Conservation (phyloP, 805 yeast genomes). For the Spathaspora gorwiae region DNA sequence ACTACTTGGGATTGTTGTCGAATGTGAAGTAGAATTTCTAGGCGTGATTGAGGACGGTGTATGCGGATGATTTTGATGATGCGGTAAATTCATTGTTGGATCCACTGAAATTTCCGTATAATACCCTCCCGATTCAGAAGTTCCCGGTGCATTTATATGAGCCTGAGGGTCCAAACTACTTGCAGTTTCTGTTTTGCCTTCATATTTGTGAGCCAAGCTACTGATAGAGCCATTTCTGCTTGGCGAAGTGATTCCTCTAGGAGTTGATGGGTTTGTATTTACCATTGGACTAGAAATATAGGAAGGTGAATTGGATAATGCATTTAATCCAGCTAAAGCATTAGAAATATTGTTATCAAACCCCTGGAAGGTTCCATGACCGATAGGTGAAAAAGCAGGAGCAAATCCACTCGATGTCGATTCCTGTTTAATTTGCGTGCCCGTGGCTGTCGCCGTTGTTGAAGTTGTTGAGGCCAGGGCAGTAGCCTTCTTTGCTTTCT, state of each 20-base stretch:
- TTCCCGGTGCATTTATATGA: conserved; percentile 6
- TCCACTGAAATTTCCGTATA: conserved; percentile 41
- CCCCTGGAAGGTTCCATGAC: conserved; percentile 35
- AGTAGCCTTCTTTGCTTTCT: conserved; percentile 6
- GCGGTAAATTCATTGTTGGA: conserved; percentile 44
- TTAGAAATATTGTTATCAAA: conserved; percentile 37
- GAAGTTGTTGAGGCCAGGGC: background rate
- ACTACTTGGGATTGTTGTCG: conserved; percentile 4
- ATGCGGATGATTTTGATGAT: conserved; percentile 31
- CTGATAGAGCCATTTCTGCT: conserved; percentile 1
- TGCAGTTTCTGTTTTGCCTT: background rate
- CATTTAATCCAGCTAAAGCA: conserved; percentile 43
- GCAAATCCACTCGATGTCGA: conserved; percentile 14
- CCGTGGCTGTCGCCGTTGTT: background rate
- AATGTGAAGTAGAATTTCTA: conserved; percentile 22
- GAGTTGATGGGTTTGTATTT: conserved; percentile 17
- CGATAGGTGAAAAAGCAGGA: conserved; percentile 30
- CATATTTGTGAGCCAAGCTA: conserved; percentile 1
- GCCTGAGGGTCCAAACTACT: background rate
- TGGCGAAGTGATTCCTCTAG: conserved; percentile 18
- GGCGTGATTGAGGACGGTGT: conserved; percentile 19
- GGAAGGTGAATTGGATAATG: conserved; percentile 33
- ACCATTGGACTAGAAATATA: conserved; percentile 25
- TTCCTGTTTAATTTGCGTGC: conserved; percentile 5
- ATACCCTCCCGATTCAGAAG: conserved; percentile 36